Evolutionary conservation across 441 rosid genomes (phyloP).

Genomic region (Gossypium schwendimanii): DNA sequence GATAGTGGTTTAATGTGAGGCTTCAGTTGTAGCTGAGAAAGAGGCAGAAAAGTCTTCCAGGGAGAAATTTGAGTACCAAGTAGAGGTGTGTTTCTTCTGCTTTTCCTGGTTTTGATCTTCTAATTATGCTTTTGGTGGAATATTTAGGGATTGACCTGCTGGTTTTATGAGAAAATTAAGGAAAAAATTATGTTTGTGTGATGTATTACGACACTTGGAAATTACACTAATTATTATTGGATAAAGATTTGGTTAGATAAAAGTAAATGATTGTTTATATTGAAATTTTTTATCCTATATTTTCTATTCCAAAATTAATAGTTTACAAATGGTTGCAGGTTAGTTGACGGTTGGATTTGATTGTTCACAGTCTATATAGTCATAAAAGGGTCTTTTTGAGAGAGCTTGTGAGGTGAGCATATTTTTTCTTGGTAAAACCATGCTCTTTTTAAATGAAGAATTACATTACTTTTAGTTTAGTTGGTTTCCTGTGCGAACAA

Average conservation of each 20-base stretch:
- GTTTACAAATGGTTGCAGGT: slow-evolving; percentile 45
- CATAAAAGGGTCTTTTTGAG: slow-evolving; percentile 92
- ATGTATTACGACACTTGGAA: background rate
- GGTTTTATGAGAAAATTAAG: background rate
- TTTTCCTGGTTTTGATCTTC: background rate
- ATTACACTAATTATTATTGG: background rate
- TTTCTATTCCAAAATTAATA: background rate
- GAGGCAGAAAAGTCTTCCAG: slow-evolving; percentile 63
- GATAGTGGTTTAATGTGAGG: slow-evolving; percentile 50
- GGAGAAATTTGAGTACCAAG: slow-evolving; percentile 95
- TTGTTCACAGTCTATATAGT: slow-evolving; percentile 92
- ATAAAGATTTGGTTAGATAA: background rate
- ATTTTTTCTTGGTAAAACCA: background rate
- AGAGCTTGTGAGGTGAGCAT: slow-evolving; percentile 85
- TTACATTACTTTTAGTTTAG: too few species aligned
- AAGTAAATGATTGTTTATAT: background rate
- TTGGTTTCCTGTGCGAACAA: background rate
- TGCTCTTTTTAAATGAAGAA: too few species aligned
- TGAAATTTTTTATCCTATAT: background rate
- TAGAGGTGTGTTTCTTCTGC: slow-evolving; percentile 58
- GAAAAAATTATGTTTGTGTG: background rate
- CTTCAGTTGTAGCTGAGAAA: slow-evolving; percentile 74
- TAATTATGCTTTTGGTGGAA: background rate
- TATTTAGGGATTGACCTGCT: background rate
- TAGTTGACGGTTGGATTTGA: slow-evolving; percentile 86